Base-by-base conservation (phyloP, 2,329 filamentous ascomycete species). In the Shiraia sp. region DNA sequence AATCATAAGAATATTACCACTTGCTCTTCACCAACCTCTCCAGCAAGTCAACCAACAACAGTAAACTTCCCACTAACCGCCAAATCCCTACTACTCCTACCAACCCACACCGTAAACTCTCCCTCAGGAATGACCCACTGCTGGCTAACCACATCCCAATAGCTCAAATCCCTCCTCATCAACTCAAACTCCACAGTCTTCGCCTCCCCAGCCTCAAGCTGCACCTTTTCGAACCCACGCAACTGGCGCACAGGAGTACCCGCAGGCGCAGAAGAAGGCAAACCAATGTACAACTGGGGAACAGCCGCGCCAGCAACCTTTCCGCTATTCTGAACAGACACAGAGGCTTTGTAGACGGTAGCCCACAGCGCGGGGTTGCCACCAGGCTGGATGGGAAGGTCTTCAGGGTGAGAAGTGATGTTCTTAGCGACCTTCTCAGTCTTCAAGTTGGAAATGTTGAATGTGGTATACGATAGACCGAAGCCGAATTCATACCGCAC, bases 401-500 rank as follows among this genome's bases (percentile, higher is more conserved):
- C 30, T 24, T 53, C 51, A 7, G 84, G 77, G 27, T 39, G 35
- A 68, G 88, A 82, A 31, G 83, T 82, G 29, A 86, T 86, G 1
- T 83, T 75, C 68, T 32, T 71, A 74, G 48, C 76, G 35, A 77
- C 66, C 39, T 76, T 75, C 40, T 75, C 57, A 28, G 88, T 71
- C 29, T 75, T 58, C 15, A 93, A 70, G 62, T 87, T 75, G 17
- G 83, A 80, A 71, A 90, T 88, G 45, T 80, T 67, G 62, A 95
- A 92, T 8, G 79, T 88, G 5, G 88, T 89, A 76, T 93, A 95
- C 2, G 55, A 60, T 8, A 95, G 75, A 45, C 90, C 90, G 59
- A 80, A 87, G 5, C 89, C 89, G 57, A 93, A 95, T 59, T 90
- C 87, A 68, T 84, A 93, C 49, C 87, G 80, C 2, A 88, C 86